Percentiles rank a stretch among this genome's conserved stretches.
Conservation (phyloP, 306 rosid species). For the Pyrus pyrifolia region DNA sequence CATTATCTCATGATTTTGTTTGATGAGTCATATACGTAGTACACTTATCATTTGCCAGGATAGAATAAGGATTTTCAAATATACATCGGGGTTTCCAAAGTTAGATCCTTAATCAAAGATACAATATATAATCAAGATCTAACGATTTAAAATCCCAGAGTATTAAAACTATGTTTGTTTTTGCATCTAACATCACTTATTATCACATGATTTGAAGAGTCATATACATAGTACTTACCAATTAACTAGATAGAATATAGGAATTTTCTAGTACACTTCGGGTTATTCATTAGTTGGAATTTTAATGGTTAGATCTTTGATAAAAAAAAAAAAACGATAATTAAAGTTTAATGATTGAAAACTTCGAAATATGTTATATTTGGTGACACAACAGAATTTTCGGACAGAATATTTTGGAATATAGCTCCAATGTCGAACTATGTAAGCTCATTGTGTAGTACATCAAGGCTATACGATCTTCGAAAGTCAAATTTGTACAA, state of each 20-base stretch:
- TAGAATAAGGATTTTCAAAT: too few relatives aligned
- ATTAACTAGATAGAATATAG: not conserved
- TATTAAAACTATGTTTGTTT: not conserved
- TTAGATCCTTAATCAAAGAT: too few relatives aligned
- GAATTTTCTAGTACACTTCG: too few relatives aligned
- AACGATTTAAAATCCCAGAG: too few relatives aligned
- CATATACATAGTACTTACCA: not conserved
- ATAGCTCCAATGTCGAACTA: not conserved
- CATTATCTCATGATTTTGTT: not conserved
- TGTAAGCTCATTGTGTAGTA: slow-evolving; percentile 18
- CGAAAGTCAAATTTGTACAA: slow-evolving; percentile 33
- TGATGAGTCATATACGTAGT: not conserved
- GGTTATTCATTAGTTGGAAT: too few relatives aligned
- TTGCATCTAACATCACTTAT: not conserved
- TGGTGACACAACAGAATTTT: too few relatives aligned
- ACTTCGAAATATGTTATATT: too few relatives aligned
- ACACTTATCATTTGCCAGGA: not conserved
- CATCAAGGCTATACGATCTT: slow-evolving; percentile 2
- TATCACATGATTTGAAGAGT: not conserved
- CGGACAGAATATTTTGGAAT: not conserved
- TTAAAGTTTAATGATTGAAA: too few relatives aligned
- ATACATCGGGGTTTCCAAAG: too few relatives aligned
- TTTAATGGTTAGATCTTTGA: not conserved
- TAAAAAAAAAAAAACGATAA: too few relatives aligned
- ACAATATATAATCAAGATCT: too few relatives aligned